Evolutionary conservation across 192 early-diverging fungal species (phyloP).

Genomic region (Blastocladiella britannica): DNA sequence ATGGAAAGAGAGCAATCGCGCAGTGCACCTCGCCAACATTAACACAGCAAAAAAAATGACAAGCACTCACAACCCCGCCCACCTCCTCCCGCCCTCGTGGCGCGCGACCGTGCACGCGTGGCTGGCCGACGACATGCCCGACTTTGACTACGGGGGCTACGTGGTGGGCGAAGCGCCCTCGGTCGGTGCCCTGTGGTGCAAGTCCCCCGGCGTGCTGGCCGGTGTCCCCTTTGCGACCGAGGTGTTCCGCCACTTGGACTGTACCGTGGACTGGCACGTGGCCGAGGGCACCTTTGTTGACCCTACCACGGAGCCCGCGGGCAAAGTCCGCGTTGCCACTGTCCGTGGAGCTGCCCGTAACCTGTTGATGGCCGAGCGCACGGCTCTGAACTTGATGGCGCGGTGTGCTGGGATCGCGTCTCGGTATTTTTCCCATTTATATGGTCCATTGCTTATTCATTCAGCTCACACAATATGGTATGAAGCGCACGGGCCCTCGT

Average conservation of each 20-base stretch:
- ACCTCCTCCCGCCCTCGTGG: conserved; percentile 58
- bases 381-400: conserved; percentile 82
- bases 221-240: conserved; percentile 91
- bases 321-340: conserved; percentile 37
- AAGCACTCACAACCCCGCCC: conserved; percentile 23
- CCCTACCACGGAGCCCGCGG: conserved; percentile 26
- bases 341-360: conserved; percentile 66
- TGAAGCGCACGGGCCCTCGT: conserved; percentile 28
- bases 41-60: not conserved
- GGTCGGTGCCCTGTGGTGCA: conserved; percentile 66
- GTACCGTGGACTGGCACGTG: conserved; percentile 70
- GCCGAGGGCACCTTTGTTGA: conserved; percentile 63
- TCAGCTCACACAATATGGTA: conserved; percentile 5
- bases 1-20: too few relatives aligned
- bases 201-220: conserved; percentile 70
- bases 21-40: too few relatives aligned
- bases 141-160: conserved; percentile 93
- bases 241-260: conserved; percentile 75
- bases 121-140: conserved; percentile 88
- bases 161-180: conserved; percentile 78
- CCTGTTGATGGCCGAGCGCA: conserved; percentile 77
- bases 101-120: conserved; percentile 53
- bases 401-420: conserved; percentile 87
- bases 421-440: conserved; percentile 17
- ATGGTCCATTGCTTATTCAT: not conserved